These are phyloP conservation scores for Mycena maculata DNA, from an alignment of 768 basidiomycete genomes.

Conservation along the genomic window DNA sequence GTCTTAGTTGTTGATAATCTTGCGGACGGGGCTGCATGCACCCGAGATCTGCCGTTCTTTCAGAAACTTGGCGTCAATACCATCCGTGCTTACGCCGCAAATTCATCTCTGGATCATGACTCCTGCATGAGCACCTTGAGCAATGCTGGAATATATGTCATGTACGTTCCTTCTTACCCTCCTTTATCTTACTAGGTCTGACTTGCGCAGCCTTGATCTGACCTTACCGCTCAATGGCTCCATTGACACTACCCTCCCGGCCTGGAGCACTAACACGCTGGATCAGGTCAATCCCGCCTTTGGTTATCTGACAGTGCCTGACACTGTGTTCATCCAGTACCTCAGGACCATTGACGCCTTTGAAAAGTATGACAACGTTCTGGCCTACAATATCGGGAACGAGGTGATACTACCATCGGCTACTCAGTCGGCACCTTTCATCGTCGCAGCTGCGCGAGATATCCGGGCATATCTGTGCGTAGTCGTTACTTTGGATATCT, in stretches of 20 bases:
- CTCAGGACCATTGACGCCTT: conserved; percentile 82
- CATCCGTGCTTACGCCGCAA: conserved; percentile 88
- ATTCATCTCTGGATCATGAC: conserved; percentile 86
- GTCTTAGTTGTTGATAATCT: conserved; percentile 77
- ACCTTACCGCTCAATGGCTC: conserved; percentile 80
- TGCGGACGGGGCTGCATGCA: conserved; percentile 71
- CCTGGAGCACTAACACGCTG: conserved; percentile 73
- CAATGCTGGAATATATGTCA: conserved; percentile 86
- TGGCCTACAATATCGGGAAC: conserved; percentile 92
- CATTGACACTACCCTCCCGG: conserved; percentile 64
- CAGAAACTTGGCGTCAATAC: conserved; percentile 82
- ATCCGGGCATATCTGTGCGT: conserved; percentile 85
- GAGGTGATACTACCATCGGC: conserved; percentile 70
- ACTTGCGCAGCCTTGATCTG: conserved; percentile 77
- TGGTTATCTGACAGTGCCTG: not conserved
- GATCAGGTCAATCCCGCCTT: conserved; percentile 50
- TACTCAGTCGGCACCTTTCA: conserved; percentile 77
- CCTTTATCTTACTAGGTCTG: conserved; percentile 14
- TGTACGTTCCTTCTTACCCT: conserved; percentile 61
- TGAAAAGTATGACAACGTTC: conserved; percentile 87
- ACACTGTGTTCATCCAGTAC: conserved; percentile 65
- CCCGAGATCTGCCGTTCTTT: conserved; percentile 85
- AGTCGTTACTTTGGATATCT: not conserved
- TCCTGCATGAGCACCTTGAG: conserved; percentile 84
- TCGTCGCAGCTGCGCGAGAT: conserved; percentile 94